These are phyloP conservation scores for thale cress (Arabidopsis thaliana) DNA, from an alignment of 345 rosid genomes.

Conservation along the genomic window DNA sequence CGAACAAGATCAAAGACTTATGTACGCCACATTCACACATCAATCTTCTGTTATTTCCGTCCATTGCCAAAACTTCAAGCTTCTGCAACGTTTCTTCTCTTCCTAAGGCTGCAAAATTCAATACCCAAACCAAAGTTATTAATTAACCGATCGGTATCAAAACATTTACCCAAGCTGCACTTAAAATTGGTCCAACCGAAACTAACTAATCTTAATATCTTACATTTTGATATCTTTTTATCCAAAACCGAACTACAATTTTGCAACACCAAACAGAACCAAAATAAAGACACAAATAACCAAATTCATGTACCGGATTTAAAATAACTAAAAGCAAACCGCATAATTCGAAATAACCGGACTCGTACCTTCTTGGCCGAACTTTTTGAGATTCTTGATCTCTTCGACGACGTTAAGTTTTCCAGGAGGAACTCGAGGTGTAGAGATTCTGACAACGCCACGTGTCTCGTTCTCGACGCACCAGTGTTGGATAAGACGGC, in stretches of 20 bases:
- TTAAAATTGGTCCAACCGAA: not conserved
- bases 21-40: constrained; percentile 63
- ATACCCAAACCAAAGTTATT: constrained; percentile 2
- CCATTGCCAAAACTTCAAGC: constrained; percentile 56
- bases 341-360: not conserved
- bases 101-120: constrained; percentile 15
- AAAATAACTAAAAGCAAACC: not conserved
- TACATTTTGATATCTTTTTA: not conserved
- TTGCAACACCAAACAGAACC: not conserved
- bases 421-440: constrained; percentile 58
- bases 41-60: constrained; percentile 56
- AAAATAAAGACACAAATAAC: not conserved
- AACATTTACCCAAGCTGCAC: not conserved
- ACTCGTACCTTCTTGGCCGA: constrained; percentile 30
- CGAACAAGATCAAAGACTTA: constrained; percentile 45
- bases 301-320: not conserved
- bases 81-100: constrained; percentile 46
- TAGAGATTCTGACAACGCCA: constrained; percentile 60
- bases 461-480: constrained; percentile 56
- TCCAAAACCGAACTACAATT: constrained; percentile 2
- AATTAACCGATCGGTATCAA: not conserved
- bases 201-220: not conserved
- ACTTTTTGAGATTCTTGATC: constrained; percentile 40
- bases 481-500: constrained; percentile 78
- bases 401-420: constrained; percentile 49